Base-by-base conservation (phyloP, 2,329 filamentous ascomycete species). In the Proliferodiscus dingleyae region DNA sequence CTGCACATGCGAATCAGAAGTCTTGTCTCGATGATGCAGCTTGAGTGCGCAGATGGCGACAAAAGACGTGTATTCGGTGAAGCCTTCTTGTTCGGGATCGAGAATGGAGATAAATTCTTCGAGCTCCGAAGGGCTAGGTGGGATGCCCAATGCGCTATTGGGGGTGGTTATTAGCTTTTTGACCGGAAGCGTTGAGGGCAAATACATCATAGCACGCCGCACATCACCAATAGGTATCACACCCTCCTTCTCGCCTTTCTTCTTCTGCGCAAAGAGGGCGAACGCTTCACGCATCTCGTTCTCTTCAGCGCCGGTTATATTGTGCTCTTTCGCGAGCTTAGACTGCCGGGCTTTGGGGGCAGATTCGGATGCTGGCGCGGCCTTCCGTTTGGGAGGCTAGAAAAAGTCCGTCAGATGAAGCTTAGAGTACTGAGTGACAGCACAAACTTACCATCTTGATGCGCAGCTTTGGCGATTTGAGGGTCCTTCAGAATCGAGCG, bases 281-380 rank as follows among this genome's bases (percentile, higher is more conserved):
- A 93, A 97, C 11, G 90, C 90, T 66, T 96, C 90, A 60, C 81
- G 83, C 62, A 98, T 95, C 69, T 96, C 89, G 56, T 78, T 77
- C 69, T 97, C 91, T 68, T 96, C 85, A 53, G 85, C 80, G 32
- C 83, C 85, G 11, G 81, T 84, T 61, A 97, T 81, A 65, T 89
- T 84, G 75, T 96, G 83, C 63, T 95, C 89, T 69, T 90, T 91
- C 23, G 91, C 91, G 58, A 96, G 87, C 66, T 89, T 94, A 48
- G 90, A 95, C 61, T 81, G 81, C 52, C 86, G 85, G 45, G 72
- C 69, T 63, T 70, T 66, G 24, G 70, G 60, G 10, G 62, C 46
- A 6, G 63, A 43, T 15, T 47, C 46, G 21, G 49, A 47, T 2
- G 52, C 47, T 5, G 50, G 41, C 24, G 51, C 49, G 13, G 54